These are phyloP conservation scores for Diophrys appendiculata DNA, from an alignment of 73 alveolate genomes.

Conservation along the genomic window DNA sequence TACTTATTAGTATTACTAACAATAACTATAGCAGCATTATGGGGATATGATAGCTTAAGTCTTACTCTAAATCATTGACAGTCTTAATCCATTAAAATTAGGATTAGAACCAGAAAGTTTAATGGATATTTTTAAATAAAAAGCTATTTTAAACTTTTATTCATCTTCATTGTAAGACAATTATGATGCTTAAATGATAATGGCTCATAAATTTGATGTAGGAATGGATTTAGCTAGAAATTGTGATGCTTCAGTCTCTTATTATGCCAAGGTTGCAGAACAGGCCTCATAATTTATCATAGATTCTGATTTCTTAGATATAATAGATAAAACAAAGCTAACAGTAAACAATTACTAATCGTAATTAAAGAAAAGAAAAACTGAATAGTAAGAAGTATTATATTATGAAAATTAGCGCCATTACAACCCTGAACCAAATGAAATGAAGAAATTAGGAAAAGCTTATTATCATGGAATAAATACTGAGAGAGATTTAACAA, in stretches of 20 bases:
- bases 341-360: not conserved
- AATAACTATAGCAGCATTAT: too few species aligned
- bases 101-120: too few species aligned
- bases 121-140: too few species aligned
- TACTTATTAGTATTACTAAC: too few species aligned
- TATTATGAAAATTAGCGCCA: not conserved
- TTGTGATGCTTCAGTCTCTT: not conserved
- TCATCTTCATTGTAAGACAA: too few species aligned
- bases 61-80: too few species aligned
- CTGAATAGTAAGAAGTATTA: not conserved
- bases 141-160: too few species aligned
- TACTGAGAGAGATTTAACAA: not conserved
- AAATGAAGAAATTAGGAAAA: not conserved
- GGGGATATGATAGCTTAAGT: too few species aligned
- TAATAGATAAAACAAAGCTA: not conserved
- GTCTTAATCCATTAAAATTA: too few species aligned
- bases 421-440: not conserved
- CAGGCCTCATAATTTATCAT: not conserved
- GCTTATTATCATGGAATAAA: not conserved
- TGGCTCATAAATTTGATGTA: not conserved
- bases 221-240: not conserved
- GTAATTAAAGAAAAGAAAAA: not conserved
- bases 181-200: not conserved
- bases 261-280: not conserved
- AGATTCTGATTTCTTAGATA: not conserved